These are phyloP conservation scores for Myrica gale DNA, from an alignment of 306 rosid species.

Conservation along the genomic window DNA sequence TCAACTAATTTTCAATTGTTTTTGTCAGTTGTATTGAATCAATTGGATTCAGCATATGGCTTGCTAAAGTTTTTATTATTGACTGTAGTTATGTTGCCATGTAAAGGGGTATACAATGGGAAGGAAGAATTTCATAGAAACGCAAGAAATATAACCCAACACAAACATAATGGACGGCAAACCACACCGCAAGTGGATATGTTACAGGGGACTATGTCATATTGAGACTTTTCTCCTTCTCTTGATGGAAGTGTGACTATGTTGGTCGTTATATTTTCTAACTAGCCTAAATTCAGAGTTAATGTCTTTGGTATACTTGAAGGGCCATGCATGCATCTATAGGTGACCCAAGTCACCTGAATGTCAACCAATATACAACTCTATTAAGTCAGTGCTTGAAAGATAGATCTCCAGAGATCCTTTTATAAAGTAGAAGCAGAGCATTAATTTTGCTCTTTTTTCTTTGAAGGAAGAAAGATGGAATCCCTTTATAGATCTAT, in stretches of 20 bases:
- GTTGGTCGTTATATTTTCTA: neutral
- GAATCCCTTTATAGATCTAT: neutral
- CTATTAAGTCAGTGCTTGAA: neutral
- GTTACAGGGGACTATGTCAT: conserved; percentile 2
- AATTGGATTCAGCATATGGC: conserved; percentile 1
- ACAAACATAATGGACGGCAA: conserved; percentile 1
- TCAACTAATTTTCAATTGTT: neutral
- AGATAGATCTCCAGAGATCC: neutral
- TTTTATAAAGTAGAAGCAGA: neutral
- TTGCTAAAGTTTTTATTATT: neutral
- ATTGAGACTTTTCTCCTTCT: neutral
- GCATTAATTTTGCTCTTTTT: neutral
- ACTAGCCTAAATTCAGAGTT: conserved; percentile 12
- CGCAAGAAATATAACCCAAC: conserved; percentile 5
- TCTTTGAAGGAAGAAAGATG: neutral
- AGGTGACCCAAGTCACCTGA: neutral
- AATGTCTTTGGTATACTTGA: neutral
- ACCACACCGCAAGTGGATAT: neutral
- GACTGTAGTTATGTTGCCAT: neutral
- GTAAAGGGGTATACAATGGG: neutral
- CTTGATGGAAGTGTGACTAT: conserved; percentile 12
- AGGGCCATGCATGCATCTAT: too few relatives aligned
- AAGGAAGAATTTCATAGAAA: neutral
- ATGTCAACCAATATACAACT: neutral
- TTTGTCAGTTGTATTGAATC: neutral